Conservation (phyloP, 305 asterid genomes). For the Solanum chacoense region DNA sequence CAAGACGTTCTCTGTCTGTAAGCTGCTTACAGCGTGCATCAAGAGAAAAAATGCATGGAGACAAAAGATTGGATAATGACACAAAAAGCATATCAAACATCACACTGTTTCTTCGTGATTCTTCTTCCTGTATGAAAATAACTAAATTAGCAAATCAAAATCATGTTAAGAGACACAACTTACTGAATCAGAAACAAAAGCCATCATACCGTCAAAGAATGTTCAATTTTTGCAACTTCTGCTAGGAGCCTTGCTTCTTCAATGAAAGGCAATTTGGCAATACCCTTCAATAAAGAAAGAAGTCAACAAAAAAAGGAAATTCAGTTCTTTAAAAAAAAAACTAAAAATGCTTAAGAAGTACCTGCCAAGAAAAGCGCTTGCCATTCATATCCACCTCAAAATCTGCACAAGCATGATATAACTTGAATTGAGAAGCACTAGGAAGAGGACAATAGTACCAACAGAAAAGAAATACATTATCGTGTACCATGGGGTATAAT, state of each 20-base stretch:
- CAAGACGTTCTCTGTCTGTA: constrained; percentile 36
- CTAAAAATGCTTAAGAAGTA: constrained; percentile 2
- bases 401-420: constrained; percentile 28
- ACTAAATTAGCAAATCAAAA: constrained; percentile 3
- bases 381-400: constrained; percentile 99
- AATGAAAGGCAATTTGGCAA: constrained; percentile 93
- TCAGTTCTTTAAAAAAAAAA: neutral
- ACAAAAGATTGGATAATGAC: constrained; percentile 66
- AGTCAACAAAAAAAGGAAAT: neutral
- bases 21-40: constrained; percentile 79
- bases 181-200: neutral
- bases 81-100: constrained; percentile 89
- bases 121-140: constrained; percentile 63
- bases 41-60: constrained; percentile 85
- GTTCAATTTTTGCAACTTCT: constrained; percentile 81
- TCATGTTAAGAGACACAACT: neutral
- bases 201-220: constrained; percentile 66
- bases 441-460: constrained; percentile 5
- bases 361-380: constrained; percentile 97
- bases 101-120: constrained; percentile 80
- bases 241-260: constrained; percentile 79
- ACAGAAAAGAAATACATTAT: neutral
- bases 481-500: neutral
- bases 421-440: neutral
- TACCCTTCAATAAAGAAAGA: constrained; percentile 38